Evolutionary conservation across 2,329 filamentous ascomycete genomes (phyloP).

Genomic region (Chaetomiaceae sp.): DNA sequence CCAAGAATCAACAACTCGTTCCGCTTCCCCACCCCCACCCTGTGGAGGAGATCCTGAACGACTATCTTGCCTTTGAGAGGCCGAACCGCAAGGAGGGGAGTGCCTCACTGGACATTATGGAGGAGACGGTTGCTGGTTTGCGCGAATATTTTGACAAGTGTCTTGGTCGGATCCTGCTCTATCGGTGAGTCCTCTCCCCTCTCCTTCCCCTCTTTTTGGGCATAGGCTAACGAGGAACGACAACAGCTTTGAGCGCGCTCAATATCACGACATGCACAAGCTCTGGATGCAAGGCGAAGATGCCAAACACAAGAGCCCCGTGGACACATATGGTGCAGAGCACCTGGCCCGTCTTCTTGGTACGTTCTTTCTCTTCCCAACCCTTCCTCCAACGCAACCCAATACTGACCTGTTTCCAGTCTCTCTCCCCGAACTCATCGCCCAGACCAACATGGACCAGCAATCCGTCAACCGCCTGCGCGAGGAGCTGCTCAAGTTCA

Average conservation of each 20-base stretch:
- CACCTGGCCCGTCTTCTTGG: conserved; percentile 86
- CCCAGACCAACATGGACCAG: conserved; percentile 96
- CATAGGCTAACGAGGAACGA: background rate
- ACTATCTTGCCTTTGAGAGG: conserved; percentile 70
- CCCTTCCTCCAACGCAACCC: background rate
- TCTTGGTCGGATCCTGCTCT: conserved; percentile 82
- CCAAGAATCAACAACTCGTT: conserved; percentile 88
- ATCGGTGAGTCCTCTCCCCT: conserved; percentile 48
- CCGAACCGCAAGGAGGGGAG: conserved; percentile 61
- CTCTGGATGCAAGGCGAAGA: conserved; percentile 57
- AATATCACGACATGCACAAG: conserved; percentile 75
- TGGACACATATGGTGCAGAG: conserved; percentile 88
- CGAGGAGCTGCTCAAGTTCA: conserved; percentile 84
- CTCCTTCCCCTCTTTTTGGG: background rate
- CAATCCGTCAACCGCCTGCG: conserved; percentile 84
- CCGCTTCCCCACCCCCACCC: conserved; percentile 74
- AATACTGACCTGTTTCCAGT: conserved; percentile 47
- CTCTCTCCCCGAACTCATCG: conserved; percentile 85
- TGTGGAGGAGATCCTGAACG: conserved; percentile 71
- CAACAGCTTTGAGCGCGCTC: conserved; percentile 79
- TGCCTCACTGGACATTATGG: conserved; percentile 76
- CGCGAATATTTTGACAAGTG: conserved; percentile 93
- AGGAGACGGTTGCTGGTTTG: conserved; percentile 81
- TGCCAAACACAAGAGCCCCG: conserved; percentile 62
- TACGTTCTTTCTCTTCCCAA: conserved; percentile 42